Conservation (phyloP, 2,329 filamentous ascomycete species). For the Epichloe uncinata region DNA sequence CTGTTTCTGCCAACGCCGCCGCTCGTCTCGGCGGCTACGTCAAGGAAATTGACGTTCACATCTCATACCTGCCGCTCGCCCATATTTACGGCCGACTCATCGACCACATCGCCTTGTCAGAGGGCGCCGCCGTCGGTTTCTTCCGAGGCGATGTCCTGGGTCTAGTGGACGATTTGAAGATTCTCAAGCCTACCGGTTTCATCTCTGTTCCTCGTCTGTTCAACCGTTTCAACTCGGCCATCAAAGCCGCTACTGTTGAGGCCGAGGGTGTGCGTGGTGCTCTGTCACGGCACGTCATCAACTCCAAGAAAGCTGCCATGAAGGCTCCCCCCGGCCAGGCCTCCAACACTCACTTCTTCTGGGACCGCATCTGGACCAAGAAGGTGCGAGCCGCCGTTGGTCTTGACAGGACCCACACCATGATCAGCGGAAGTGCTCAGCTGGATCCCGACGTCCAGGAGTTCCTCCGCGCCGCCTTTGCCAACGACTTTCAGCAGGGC, state of each 20-base stretch:
- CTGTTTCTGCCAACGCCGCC: slow-evolving; percentile 56
- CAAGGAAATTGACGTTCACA: slow-evolving; percentile 43
- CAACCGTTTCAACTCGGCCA: slow-evolving; percentile 76
- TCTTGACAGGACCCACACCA: slow-evolving; percentile 54
- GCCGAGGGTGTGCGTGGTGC: slow-evolving; percentile 68
- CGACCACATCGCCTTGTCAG: slow-evolving; percentile 62
- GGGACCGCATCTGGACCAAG: slow-evolving; percentile 79
- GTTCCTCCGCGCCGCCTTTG: slow-evolving; percentile 76
- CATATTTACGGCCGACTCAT: slow-evolving; percentile 85
- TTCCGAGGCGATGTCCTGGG: slow-evolving; percentile 86
- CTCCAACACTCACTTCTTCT: slow-evolving; percentile 65
- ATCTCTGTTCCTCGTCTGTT: slow-evolving; percentile 83
- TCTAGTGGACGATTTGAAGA: slow-evolving; percentile 82
- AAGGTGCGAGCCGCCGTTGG: slow-evolving; percentile 79
- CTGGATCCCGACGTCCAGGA: slow-evolving; percentile 79
- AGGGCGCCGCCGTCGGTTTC: slow-evolving; percentile 69
- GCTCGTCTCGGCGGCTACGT: slow-evolving; percentile 43
- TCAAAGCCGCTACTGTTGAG: slow-evolving; percentile 67
- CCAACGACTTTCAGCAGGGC: slow-evolving; percentile 68
- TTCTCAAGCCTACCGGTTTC: slow-evolving; percentile 70
- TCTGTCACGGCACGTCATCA: slow-evolving; percentile 66
- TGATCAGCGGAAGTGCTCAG: slow-evolving; percentile 83
- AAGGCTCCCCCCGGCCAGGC: slow-evolving; percentile 58
- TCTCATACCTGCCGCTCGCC: slow-evolving; percentile 85
- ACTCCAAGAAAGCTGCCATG: slow-evolving; percentile 68